Percentiles rank a stretch among this genome's conserved stretches.
Evolutionary conservation across 257 asterid species (phyloP).

Genomic region (Capsicum pubescens): DNA sequence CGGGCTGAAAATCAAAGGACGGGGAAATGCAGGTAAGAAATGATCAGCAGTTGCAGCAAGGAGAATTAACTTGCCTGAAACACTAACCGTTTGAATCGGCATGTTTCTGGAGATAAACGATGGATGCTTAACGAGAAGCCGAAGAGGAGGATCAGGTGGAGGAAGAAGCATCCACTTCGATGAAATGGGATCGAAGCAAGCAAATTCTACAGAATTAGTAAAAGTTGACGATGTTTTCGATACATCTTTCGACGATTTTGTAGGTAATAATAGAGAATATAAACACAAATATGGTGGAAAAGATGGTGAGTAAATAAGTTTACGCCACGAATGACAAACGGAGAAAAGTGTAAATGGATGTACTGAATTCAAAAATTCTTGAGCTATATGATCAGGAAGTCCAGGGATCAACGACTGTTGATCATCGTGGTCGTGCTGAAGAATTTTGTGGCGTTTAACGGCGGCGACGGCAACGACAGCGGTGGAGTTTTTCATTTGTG

Average conservation of each 20-base stretch:
- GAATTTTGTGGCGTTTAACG: slow-evolving; percentile 39
- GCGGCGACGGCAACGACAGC: slow-evolving; percentile 28
- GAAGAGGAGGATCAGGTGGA: slow-evolving; percentile 51
- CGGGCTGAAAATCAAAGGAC: slow-evolving; percentile 67
- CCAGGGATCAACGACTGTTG: slow-evolving; percentile 60
- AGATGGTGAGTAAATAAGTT: slow-evolving; percentile 68
- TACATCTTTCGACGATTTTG: slow-evolving; percentile 8
- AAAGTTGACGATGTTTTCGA: background rate
- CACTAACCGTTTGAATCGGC: slow-evolving; percentile 69
- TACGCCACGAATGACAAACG: slow-evolving; percentile 77
- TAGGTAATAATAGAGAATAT: slow-evolving; percentile 50
- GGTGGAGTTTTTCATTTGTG: slow-evolving; percentile 55
- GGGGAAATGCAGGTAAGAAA: slow-evolving; percentile 69
- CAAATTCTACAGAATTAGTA: slow-evolving; percentile 36
- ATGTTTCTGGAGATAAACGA: slow-evolving; percentile 78
- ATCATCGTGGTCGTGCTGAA: slow-evolving; percentile 33
- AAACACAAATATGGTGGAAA: slow-evolving; percentile 82
- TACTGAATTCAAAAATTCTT: slow-evolving; percentile 59
- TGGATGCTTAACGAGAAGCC: slow-evolving; percentile 69
- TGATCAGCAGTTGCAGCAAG: slow-evolving; percentile 75
- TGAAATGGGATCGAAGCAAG: slow-evolving; percentile 77
- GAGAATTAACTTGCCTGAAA: slow-evolving; percentile 56
- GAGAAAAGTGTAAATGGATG: slow-evolving; percentile 61
- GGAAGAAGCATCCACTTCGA: slow-evolving; percentile 61
- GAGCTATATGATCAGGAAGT: slow-evolving; percentile 74